Base-by-base conservation (phyloP, 768 basidiomycete species). In the Serendipita vermifera region DNA sequence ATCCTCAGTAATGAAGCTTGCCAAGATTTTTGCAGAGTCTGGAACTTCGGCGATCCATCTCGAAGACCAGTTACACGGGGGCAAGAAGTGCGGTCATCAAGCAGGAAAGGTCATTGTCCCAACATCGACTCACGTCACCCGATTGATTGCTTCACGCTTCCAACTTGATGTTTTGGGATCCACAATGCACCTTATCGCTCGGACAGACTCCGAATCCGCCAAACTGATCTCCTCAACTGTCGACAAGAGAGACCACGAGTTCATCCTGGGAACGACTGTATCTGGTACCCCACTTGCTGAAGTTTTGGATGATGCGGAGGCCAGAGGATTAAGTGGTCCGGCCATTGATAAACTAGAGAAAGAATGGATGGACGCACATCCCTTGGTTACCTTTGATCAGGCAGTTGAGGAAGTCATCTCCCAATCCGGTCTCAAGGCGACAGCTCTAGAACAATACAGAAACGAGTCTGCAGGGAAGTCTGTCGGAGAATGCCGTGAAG, bases 51-150 rank as follows among this genome's bases (percentile, higher is more conserved):
- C 78, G 14, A 85, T 97, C 48, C 93, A 97, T 68, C 68, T 96
- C 20, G 93, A 97, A 66, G 93, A 97, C 69, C 90, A 94, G 66
- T 74, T 94, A 5, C 88, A 93, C 60, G 93, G 93, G 29, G 88
- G 88, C 26, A 96, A 96, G 73, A 93, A 96, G 79, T 90, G 89
- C 66, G 88, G 90, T 26, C 89, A 92, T 72, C 74, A 92, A 64
- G 84, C 83, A 13, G 91, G 91, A 54, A 94, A 96, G 69, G 89
- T 94, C 24, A 77, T 97, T 56, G 92, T 96, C 2, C 93, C 93
- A 11, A 81, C 86, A 7, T 85, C 85, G 15, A 85, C 88, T 13
- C 91, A 93, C 64, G 73, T 88, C 59, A 85, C 86, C 20, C 81
- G 93, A 26, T 79, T 97, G 54, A 73, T 89, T 60, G 80, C 92